phyloP scores from a whole-genome alignment of 352 stramenopile species.

The Globisporangium cystogenes region DNA sequence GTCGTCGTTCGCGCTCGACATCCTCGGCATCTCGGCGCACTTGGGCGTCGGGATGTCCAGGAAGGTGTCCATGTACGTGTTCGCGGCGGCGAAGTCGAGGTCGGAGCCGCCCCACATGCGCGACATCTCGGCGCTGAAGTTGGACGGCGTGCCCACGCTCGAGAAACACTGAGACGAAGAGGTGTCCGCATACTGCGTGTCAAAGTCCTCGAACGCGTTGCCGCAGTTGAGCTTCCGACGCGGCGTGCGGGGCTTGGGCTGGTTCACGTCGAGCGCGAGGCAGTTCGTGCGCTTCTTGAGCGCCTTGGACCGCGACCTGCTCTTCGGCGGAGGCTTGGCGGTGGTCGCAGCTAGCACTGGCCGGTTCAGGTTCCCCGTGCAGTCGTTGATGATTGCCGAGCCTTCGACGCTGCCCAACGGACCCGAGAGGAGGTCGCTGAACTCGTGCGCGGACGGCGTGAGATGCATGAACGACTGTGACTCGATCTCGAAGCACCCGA shows the following conservation, averaged over 20 bases:
- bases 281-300: slow-evolving; percentile 64
- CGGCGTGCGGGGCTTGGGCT: slow-evolving; percentile 60
- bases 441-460: slow-evolving; percentile 18
- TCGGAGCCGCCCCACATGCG: slow-evolving; percentile 59
- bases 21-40: slow-evolving; percentile 29
- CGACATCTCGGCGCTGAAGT: slow-evolving; percentile 39
- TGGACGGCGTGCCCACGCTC: slow-evolving; percentile 65
- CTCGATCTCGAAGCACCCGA: slow-evolving; percentile 66
- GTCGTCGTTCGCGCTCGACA: slow-evolving; percentile 10
- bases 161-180: slow-evolving; percentile 26
- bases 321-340: slow-evolving; percentile 3
- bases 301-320: slow-evolving; percentile 39
- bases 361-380: neutral
- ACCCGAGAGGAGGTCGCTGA: slow-evolving; percentile 9
- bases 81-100: slow-evolving; percentile 37
- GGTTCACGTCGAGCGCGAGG: slow-evolving; percentile 44
- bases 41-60: slow-evolving; percentile 71
- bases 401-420: neutral
- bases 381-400: neutral
- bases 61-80: slow-evolving; percentile 57
- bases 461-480: slow-evolving; percentile 57
- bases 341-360: neutral
- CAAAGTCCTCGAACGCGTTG: slow-evolving; percentile 53
- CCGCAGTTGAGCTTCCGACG: slow-evolving; percentile 59
- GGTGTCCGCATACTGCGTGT: slow-evolving; percentile 5